Evolutionary conservation across 1,139 yeast genomes (phyloP), one percentile per base, ranked within the genome.

Genomic region (Petasospora rhodanensis): DNA sequence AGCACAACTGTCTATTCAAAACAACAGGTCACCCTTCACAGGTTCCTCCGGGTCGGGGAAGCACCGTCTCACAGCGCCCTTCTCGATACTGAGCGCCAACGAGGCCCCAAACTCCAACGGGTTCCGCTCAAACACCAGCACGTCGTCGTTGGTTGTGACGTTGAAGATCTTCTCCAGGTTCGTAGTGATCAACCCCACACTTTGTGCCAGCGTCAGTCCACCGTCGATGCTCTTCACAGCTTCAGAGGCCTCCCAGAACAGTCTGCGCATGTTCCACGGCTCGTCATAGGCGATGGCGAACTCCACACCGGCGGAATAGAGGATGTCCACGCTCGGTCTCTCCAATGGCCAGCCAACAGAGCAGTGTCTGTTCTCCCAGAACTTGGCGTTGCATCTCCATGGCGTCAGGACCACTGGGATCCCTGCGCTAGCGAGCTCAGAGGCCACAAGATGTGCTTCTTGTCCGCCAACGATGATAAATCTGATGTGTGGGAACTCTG

Each of bases 281-380:
- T 32, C 32, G 10, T 32, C 35, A 15, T 32, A 28, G 15, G 35
- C 29, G 24, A 32, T 22, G 2, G 31, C 31, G 15, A 32, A 32
- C 16, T 21, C 5, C 13, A 32, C 35, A 20, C 35, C 35, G 24
- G 35, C 35, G 6, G 14, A 23, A 17, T 28, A 21, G 5, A 32
- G 24, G 19, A 32, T 32, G 14, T 32, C 32, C 10, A 32, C 35
- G 3, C 32, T 28, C 6, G 35, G 32, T 18, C 29, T 28, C 23
- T 28, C 32, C 19, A 32, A 17, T 4, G 35, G 35, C 35, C 32
- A 28, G 21, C 29, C 32, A 14, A 17, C 22, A 12, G 35, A 32
- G 22, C 35, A 32, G 14, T 28, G 32, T 24, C 35, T 28, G 20
- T 32, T 32, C 5, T 28, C 35, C 35, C 35, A 32, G 27, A 28